Conservation (phyloP, 768 basidiomycete species). For the Trametes meyenii region DNA sequence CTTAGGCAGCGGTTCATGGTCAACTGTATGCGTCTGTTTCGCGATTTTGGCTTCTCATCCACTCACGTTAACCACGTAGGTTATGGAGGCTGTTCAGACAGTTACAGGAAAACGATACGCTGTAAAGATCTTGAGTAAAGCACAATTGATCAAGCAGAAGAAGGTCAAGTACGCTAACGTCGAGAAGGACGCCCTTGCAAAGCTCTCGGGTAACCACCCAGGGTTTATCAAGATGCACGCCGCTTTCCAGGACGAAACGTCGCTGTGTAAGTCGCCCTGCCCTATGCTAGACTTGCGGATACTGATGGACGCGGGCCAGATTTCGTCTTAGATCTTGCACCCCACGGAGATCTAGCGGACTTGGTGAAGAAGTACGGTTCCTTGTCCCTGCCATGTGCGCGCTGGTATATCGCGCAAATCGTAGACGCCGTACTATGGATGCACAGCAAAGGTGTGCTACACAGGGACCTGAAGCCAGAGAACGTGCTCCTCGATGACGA, state of each 20-base stretch:
- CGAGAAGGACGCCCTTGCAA: conserved; percentile 21
- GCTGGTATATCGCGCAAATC: conserved; percentile 19
- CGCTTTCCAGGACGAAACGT: conserved; percentile 22
- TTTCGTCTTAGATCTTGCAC: conserved; percentile 21
- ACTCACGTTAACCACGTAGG: neutral
- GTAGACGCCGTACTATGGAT: conserved; percentile 20
- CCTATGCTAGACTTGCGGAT: neutral
- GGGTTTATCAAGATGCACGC: conserved; percentile 20
- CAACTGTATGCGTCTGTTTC: conserved; percentile 5
- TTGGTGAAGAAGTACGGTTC: conserved; percentile 23
- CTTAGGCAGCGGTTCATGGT: conserved; percentile 21
- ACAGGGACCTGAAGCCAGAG: conserved; percentile 20
- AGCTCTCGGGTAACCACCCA: conserved; percentile 19
- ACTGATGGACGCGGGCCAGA: neutral
- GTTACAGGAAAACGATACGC: conserved; percentile 11
- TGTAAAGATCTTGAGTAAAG: conserved; percentile 21
- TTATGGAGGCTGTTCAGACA: conserved; percentile 20
- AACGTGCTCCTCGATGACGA: conserved; percentile 16
- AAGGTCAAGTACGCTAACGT: conserved; percentile 23
- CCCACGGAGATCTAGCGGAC: conserved; percentile 20
- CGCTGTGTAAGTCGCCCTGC: conserved; percentile 4
- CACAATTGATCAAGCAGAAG: conserved; percentile 22
- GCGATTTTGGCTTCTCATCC: neutral
- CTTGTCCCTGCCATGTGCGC: conserved; percentile 13
- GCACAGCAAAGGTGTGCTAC: conserved; percentile 20